These are phyloP conservation scores for Nitzschia sp. DNA, from an alignment of 108 stramenopile species.

Conservation along the genomic window DNA sequence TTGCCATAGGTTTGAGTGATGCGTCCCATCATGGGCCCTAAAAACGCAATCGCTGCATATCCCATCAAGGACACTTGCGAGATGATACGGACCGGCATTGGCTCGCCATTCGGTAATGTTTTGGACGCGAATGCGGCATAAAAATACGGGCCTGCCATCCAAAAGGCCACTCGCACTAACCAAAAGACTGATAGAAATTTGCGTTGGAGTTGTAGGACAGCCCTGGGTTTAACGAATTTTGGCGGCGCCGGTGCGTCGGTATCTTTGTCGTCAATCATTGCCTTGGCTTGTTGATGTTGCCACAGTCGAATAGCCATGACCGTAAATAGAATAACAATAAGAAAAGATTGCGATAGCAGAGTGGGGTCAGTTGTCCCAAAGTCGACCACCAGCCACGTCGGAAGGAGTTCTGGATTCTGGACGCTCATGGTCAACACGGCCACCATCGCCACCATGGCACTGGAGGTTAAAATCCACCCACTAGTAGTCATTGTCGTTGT, in stretches of 20 bases:
- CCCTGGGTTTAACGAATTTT: neutral
- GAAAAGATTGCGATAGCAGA: neutral
- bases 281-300: neutral
- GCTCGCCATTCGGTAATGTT: conserved; percentile 36
- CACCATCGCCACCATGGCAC: too few relatives aligned
- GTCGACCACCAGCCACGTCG: neutral
- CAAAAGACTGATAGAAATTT: conserved; percentile 86
- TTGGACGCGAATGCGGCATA: conserved; percentile 88
- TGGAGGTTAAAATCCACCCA: too few relatives aligned
- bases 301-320: neutral
- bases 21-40: conserved; percentile 68
- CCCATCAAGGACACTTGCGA: conserved; percentile 78
- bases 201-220: conserved; percentile 25
- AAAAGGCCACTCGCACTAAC: conserved; percentile 83
- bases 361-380: neutral
- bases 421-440: too few relatives aligned
- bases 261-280: neutral
- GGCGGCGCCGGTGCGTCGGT: neutral
- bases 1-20: conserved; percentile 64
- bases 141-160: conserved; percentile 93
- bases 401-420: neutral
- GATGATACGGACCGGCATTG: conserved; percentile 41
- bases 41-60: conserved; percentile 77
- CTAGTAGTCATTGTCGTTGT: too few relatives aligned
- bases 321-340: neutral